Evolutionary conservation across 2,329 filamentous ascomycete species (phyloP), one percentile per base, ranked within the genome.

Genomic region (Phialophora chinensis): DNA sequence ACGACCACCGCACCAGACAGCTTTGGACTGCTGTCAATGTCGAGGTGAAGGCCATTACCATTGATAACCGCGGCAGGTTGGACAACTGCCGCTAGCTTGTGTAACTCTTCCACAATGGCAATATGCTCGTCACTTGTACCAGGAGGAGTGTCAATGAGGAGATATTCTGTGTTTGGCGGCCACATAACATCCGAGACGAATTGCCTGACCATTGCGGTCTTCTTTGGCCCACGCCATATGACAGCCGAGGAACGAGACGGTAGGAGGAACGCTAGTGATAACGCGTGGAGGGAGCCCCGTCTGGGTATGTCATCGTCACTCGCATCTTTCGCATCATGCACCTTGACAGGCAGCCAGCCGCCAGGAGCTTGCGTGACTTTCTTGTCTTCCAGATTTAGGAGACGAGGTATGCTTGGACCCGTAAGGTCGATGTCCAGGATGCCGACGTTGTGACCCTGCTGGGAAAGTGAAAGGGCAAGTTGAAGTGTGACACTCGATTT

Each of bases 401-500:
- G 92, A 60, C 93, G 91, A 27, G 95, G 95, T 75, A 99, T 98
- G 17, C 93, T 97, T 17, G 95, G 95, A 0, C 95, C 95, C 0
- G 95, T 99, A 20, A 99, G 86, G 77, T 99, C 95, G 76, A 98
- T 90, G 77, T 99, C 95, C 72, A 99, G 90, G 31, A 99, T 93
- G 61, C 95, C 95, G 52, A 98, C 94, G 0, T 91, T 93, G 77
- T 94, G 87, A 65, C 94, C 94, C 70, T 91, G 87, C 0, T 95
- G 86, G 1, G 92, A 90, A 35, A 99, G 88, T 0, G 93, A 93
- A 44, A 99, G 87, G 8, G 95, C 95, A 17, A 99, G 88, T 78
- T 99, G 95, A 1, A 94, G 96, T 0, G 95, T 98, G n/a, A 97
- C 89, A 60, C 93, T 97, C 52, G 94, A 98, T 83, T 99, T 99